Percentiles rank a stretch among this genome's conserved stretches.
Evolutionary conservation across 441 rosid species (phyloP).

Genomic region (Gossypium schwendimanii): DNA sequence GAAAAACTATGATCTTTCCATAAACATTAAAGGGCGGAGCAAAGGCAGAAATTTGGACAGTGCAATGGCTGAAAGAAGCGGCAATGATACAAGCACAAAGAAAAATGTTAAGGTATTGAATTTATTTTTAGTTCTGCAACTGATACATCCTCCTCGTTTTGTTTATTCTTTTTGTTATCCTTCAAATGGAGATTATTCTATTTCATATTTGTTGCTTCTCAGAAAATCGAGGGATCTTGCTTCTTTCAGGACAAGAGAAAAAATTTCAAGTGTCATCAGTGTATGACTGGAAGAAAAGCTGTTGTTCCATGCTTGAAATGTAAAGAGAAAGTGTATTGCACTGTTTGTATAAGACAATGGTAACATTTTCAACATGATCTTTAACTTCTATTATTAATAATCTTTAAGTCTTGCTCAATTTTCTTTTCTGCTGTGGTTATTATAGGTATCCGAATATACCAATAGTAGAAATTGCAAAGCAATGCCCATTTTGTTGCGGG

Average conservation of each 20-base stretch:
- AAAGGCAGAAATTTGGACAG: constrained; percentile 9
- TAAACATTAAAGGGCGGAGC: constrained; percentile 21
- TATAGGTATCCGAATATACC: constrained; percentile 66
- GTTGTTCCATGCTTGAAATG: constrained; percentile 63
- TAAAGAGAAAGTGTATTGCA: constrained; percentile 49
- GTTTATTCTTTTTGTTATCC: background rate
- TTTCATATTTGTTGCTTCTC: background rate
- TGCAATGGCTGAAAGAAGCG: constrained; percentile 7
- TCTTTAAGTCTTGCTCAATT: background rate
- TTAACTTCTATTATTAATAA: background rate
- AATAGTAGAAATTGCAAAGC: constrained; percentile 37
- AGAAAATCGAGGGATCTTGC: constrained; percentile 13
- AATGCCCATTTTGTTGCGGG: constrained; percentile 66
- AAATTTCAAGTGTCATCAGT: constrained; percentile 66
- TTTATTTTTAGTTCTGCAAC: background rate
- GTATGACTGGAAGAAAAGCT: constrained; percentile 53
- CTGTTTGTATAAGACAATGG: constrained; percentile 68
- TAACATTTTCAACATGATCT: constrained; percentile 15
- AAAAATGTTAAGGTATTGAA: constrained; percentile 30
- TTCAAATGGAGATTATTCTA: background rate
- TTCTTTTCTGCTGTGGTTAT: background rate
- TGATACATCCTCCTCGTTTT: background rate
- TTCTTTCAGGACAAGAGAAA: constrained; percentile 20
- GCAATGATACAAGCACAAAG: constrained; percentile 16
- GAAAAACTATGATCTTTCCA: background rate